These are phyloP conservation scores for Eucalyptus erythrocorys DNA, from an alignment of 345 rosid genomes.

Conservation along the genomic window DNA sequence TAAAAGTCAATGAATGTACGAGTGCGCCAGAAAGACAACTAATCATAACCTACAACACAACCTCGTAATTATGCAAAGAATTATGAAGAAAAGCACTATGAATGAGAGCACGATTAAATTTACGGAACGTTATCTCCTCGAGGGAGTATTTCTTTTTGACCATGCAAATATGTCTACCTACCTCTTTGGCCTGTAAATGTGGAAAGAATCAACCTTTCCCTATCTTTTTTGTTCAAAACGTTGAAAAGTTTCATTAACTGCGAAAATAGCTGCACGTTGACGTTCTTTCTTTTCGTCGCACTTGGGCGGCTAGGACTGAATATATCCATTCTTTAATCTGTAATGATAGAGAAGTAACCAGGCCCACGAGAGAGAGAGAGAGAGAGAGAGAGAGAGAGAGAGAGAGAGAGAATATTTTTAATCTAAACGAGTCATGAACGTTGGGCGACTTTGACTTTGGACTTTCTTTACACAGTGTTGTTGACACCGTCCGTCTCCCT, in stretches of 20 bases:
- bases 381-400: not conserved
- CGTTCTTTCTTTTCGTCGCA: not conserved
- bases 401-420: not conserved
- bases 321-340: not conserved
- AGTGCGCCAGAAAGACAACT: not conserved
- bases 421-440: not conserved
- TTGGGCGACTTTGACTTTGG: not conserved
- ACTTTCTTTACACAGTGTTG: not conserved
- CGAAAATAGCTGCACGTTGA: not conserved
- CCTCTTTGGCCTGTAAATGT: not conserved
- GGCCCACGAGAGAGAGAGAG: not conserved
- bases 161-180: not conserved
- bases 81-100: not conserved
- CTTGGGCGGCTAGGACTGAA: not conserved
- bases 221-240: not conserved
- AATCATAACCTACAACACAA: not conserved
- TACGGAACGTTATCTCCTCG: not conserved
- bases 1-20: not conserved
- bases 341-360: not conserved
- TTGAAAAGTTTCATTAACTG: not conserved
- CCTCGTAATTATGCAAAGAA: not conserved
- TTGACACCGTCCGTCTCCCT: not conserved
- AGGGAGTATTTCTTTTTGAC: not conserved
- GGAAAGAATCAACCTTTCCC: not conserved
- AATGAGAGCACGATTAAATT: not conserved